A percentile compares a stretch with the other conserved stretches of the same genome.
These are phyloP conservation scores for Fagopyrum homotropicum DNA, from an alignment of 148 eudicot species.

Conservation along the genomic window DNA sequence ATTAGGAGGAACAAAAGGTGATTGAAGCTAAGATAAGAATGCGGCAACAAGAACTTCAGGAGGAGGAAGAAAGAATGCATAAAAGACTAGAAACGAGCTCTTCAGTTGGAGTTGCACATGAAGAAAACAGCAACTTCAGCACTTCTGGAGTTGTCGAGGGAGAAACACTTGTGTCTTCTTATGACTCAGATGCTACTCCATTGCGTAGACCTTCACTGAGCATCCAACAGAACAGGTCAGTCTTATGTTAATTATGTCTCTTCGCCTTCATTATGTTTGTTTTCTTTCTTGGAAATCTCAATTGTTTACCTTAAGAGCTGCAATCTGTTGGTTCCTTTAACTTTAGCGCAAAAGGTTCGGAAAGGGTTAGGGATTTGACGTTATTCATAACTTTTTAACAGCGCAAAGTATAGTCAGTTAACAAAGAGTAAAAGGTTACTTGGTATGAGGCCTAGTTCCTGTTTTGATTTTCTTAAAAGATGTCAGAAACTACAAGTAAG, in stretches of 20 bases:
- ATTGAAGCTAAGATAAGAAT: constrained; percentile 98
- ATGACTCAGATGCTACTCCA: constrained; percentile 29
- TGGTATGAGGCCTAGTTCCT: not conserved
- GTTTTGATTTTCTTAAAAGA: not conserved
- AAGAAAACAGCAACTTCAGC: constrained; percentile 41
- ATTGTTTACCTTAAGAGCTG: not conserved
- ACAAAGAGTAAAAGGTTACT: not conserved
- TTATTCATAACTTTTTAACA: not conserved
- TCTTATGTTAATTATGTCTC: not conserved
- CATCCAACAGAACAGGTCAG: constrained; percentile 62
- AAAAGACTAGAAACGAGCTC: constrained; percentile 43
- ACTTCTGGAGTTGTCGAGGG: constrained; percentile 53
- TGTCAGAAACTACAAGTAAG: not conserved
- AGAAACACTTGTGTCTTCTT: constrained; percentile 45
- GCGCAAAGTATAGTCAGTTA: not conserved
- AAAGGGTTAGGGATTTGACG: not conserved
- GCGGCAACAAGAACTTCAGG: constrained; percentile 75
- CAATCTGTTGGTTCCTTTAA: not conserved
- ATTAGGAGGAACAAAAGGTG: constrained; percentile 94
- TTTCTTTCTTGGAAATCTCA: not conserved
- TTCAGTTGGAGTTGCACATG: constrained; percentile 30
- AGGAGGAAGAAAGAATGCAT: constrained; percentile 64
- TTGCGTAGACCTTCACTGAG: constrained; percentile 37
- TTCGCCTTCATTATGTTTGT: not conserved
- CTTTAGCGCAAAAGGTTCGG: not conserved